Base-by-base conservation (phyloP, 805 yeast species). In the Isabelozyma gotoi region DNA sequence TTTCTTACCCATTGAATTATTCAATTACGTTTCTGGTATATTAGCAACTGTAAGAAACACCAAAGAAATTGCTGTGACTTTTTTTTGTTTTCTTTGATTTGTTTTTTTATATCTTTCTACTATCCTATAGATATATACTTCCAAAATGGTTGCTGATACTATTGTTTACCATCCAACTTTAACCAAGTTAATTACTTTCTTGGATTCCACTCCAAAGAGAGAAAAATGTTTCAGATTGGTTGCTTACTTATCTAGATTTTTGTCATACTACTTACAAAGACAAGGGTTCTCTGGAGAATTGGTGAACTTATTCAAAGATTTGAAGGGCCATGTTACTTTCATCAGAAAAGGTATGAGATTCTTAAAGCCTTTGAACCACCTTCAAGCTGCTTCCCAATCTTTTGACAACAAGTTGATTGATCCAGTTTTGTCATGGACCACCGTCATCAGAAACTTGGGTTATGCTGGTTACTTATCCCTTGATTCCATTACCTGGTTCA, bases 301-400 rank as follows among this genome's bases (percentile, higher is more conserved):
- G 6, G 76, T 84, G 27, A 63, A 65, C 38, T 61, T 77, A 46
- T 75, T 81, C 60, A 77, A 76, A 52, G 70, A 75, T 17, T 63
- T 89, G 48, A 87, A 84, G 66, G 61, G 60, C 36, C 81, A 85
- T 50, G 76, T 88, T 21, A 77, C 88, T 2, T 63, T 84, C 46
- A 75, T 88, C 49, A 82, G 98, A 63, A 92, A 92, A 70, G 83
- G 90, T 17, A 68, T 91, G 72, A 80, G 97, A 57, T 81, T 85
- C 57, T 78, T 89, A 49, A 91, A 90, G 67, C 96, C 96, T 1
- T 68, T 91, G 56, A 75, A 74, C 55, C 89, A 85, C 60, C 58
- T 87, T 42, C 81, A 82, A 54, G 76, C 80, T n/a, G 87, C 91
- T 4, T 73, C 85, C 2, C 74, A 77, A 49, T 77, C 87, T 11